Conservation (phyloP, 306 rosid genomes). For the Medicago truncatula region DNA sequence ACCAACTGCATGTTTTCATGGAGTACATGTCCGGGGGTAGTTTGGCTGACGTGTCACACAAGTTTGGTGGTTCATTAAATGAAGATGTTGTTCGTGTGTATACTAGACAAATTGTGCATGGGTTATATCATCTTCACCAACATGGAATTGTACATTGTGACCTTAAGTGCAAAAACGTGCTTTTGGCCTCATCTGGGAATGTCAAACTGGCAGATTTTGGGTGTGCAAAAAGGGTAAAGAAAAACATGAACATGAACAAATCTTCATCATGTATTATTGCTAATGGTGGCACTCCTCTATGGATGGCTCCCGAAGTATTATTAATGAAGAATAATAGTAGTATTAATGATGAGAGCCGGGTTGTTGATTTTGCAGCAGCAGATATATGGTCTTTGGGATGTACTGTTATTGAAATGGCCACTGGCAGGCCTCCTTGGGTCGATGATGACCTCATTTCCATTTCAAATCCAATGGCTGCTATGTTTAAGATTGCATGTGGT, state of each 20-base stretch:
- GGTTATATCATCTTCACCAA: slow-evolving; percentile 55
- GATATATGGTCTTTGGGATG: slow-evolving; percentile 80
- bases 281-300: slow-evolving; percentile 62
- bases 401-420: slow-evolving; percentile 73
- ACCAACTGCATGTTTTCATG: slow-evolving; percentile 55
- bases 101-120: slow-evolving; percentile 59
- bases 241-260: slow-evolving; percentile 4
- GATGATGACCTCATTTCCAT: neutral
- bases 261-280: neutral
- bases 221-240: slow-evolving; percentile 47
- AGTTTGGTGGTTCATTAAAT: slow-evolving; percentile 64
- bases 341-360: slow-evolving; percentile 44
- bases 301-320: slow-evolving; percentile 85
- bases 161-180: slow-evolving; percentile 72
- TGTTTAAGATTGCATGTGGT: slow-evolving; percentile 56
- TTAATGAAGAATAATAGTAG: neutral
- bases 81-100: slow-evolving; percentile 65
- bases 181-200: slow-evolving; percentile 60
- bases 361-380: slow-evolving; percentile 43
- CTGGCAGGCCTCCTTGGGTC: slow-evolving; percentile 64
- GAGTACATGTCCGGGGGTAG: slow-evolving; percentile 75
- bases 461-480: slow-evolving; percentile 51
- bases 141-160: slow-evolving; percentile 65
- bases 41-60: slow-evolving; percentile 57
- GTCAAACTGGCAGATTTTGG: slow-evolving; percentile 76